Evolutionary conservation across 2,329 filamentous ascomycete genomes (phyloP).

Genomic region (Whalleya microplaca): DNA sequence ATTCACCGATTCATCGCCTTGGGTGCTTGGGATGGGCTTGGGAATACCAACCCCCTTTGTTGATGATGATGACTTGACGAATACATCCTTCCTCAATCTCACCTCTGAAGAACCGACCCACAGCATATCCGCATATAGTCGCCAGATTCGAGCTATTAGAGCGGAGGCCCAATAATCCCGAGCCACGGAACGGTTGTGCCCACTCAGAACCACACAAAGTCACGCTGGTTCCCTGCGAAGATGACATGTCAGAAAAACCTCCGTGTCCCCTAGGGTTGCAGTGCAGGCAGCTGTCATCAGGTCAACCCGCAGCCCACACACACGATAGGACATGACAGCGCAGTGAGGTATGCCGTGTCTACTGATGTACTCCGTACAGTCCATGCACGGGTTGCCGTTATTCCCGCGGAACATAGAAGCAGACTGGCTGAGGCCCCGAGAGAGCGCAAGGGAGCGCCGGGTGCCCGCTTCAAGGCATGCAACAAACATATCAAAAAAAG

Average conservation of each 20-base stretch:
- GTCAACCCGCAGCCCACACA: slow-evolving; percentile 15
- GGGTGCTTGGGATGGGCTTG: slow-evolving; percentile 16
- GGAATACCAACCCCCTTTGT: slow-evolving; percentile 23
- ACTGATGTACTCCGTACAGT: slow-evolving; percentile 17
- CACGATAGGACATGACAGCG: slow-evolving; percentile 15
- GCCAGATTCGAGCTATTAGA: slow-evolving; percentile 12
- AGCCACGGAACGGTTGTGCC: slow-evolving; percentile 24
- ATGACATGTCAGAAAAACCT: slow-evolving; percentile 24
- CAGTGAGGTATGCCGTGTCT: slow-evolving; percentile 20
- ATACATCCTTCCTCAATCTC: neutral
- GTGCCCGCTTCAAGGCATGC: slow-evolving; percentile 22
- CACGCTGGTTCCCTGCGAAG: slow-evolving; percentile 18
- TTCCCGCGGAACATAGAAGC: neutral
- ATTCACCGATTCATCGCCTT: slow-evolving; percentile 27
- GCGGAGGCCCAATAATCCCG: slow-evolving; percentile 24
- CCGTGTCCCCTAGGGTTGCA: slow-evolving; percentile 17
- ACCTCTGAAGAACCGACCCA: neutral
- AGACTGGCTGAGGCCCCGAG: slow-evolving; percentile 16
- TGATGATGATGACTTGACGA: slow-evolving; percentile 12
- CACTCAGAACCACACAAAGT: slow-evolving; percentile 21
- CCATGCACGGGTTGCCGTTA: slow-evolving; percentile 16
- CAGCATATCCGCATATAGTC: neutral
- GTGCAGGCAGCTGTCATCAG: slow-evolving; percentile 14
- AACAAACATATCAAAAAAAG: slow-evolving; percentile 13
- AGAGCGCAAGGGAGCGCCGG: slow-evolving; percentile 18